Conservation (phyloP, 2,329 filamentous ascomycete genomes). For the Fusarium palustre region DNA sequence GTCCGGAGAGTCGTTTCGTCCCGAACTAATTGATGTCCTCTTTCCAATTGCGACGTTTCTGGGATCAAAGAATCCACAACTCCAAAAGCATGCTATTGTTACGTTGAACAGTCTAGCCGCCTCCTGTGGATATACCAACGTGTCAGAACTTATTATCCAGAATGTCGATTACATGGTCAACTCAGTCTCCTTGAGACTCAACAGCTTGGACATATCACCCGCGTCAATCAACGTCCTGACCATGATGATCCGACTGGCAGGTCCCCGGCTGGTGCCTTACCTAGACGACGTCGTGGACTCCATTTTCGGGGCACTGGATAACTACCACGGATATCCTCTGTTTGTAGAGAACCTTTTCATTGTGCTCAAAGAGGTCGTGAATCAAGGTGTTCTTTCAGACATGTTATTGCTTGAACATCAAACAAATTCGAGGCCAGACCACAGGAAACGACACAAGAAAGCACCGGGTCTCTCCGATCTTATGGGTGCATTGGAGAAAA, state of each 20-base stretch:
- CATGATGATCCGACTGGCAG: constrained; percentile 94
- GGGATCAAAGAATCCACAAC: constrained; percentile 73
- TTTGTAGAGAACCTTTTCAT: constrained; percentile 88
- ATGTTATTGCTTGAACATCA: constrained; percentile 60
- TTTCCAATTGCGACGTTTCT: constrained; percentile 93
- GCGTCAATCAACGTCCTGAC: constrained; percentile 89
- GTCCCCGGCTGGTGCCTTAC: constrained; percentile 83
- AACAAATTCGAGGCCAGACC: constrained; percentile 52
- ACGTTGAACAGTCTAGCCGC: constrained; percentile 83
- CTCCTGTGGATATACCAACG: constrained; percentile 78
- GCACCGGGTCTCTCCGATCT: constrained; percentile 59
- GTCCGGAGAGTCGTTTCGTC: constrained; percentile 75
- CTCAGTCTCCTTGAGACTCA: constrained; percentile 87
- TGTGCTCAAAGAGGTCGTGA: constrained; percentile 84
- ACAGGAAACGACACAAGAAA: constrained; percentile 55
- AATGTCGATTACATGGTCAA: constrained; percentile 99
- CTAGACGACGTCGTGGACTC: constrained; percentile 91
- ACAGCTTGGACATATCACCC: constrained; percentile 91
- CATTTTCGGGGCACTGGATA: constrained; percentile 92
- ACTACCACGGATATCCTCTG: constrained; percentile 90
- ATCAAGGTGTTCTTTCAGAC: constrained; percentile 77
- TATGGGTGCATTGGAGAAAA: constrained; percentile 70
- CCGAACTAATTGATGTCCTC: constrained; percentile 88
- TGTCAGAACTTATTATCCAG: constrained; percentile 83
- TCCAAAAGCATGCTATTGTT: constrained; percentile 85